A percentile compares a stretch with the other conserved stretches of the same genome.
These are phyloP conservation scores for Leishmania arabica DNA, from an alignment of 208 protist genomes.

Conservation along the genomic window DNA sequence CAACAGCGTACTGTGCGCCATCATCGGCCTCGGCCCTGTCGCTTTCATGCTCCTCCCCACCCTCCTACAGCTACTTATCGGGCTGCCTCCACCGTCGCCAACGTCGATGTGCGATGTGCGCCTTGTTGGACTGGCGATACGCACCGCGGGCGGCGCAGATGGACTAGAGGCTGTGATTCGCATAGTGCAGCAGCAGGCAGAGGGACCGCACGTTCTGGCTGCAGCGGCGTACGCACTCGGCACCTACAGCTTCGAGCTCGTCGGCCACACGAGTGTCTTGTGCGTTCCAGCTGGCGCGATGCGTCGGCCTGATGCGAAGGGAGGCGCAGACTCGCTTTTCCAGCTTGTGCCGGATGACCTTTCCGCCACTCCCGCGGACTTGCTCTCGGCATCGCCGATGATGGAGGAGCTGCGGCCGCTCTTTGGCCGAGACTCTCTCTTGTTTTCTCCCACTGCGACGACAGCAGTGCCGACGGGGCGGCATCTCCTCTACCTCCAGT, in stretches of 20 bases:
- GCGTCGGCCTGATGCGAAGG: not conserved
- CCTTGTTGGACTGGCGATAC: constrained; percentile 64
- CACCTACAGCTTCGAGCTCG: constrained; percentile 32
- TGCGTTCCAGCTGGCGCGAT: constrained; percentile 28
- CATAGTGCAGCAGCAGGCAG: constrained; percentile 12
- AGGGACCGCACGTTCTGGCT: constrained; percentile 15
- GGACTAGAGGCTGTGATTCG: constrained; percentile 44
- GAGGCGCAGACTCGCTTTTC: not conserved
- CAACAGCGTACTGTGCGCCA: constrained; percentile 49
- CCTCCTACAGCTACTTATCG: constrained; percentile 46
- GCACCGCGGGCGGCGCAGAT: constrained; percentile 51
- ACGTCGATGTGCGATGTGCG: constrained; percentile 26
- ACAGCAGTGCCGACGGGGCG: not conserved
- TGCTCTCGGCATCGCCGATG: not conserved
- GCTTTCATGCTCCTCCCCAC: constrained; percentile 33
- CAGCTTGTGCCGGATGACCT: constrained; percentile 7
- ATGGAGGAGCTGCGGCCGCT: constrained; percentile 24
- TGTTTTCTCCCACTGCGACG: not conserved
- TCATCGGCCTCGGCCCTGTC: constrained; percentile 54
- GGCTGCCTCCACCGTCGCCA: constrained; percentile 32
- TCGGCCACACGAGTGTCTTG: constrained; percentile 67
- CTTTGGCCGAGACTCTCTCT: not conserved
- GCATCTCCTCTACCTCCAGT: constrained; percentile 26
- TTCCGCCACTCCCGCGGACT: not conserved
- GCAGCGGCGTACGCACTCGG: constrained; percentile 29